Evolutionary conservation across 352 stramenopile genomes (phyloP).

Genomic region (Globisporangium megalacanthum): DNA sequence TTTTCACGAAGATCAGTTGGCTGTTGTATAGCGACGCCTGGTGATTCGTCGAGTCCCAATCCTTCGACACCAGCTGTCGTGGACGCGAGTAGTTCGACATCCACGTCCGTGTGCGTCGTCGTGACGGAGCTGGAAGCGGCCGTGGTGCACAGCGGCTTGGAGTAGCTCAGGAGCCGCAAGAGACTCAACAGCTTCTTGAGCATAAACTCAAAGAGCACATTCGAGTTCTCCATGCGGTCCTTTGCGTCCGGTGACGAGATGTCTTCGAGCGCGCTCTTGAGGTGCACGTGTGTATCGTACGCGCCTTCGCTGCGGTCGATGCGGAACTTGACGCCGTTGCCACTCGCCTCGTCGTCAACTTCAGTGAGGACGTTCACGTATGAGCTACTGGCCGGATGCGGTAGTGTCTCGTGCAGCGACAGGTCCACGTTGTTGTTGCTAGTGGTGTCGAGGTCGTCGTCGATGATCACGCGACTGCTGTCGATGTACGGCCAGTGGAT

Average conservation of each 20-base stretch:
- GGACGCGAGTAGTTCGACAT: conserved; percentile 6
- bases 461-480: conserved; percentile 3
- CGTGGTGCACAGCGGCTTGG: conserved; percentile 27
- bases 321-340: conserved; percentile 65
- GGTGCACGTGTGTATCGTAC: conserved; percentile 67
- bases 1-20: neutral
- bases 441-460: conserved; percentile 4
- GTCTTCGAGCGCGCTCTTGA: conserved; percentile 52
- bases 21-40: neutral
- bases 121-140: neutral
- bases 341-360: conserved; percentile 53
- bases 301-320: conserved; percentile 50
- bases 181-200: conserved; percentile 66
- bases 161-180: conserved; percentile 71
- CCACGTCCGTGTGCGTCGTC: neutral
- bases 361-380: conserved; percentile 64
- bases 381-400: conserved; percentile 23
- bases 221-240: conserved; percentile 71
- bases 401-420: neutral
- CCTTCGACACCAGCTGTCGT: neutral
- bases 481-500: conserved; percentile 76
- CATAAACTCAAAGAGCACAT: conserved; percentile 77
- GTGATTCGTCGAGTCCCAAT: neutral
- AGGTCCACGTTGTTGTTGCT: neutral
- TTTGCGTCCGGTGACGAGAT: conserved; percentile 63